phyloP scores from a whole-genome alignment of 208 protist genomes.

The Leishmania tropica region DNA sequence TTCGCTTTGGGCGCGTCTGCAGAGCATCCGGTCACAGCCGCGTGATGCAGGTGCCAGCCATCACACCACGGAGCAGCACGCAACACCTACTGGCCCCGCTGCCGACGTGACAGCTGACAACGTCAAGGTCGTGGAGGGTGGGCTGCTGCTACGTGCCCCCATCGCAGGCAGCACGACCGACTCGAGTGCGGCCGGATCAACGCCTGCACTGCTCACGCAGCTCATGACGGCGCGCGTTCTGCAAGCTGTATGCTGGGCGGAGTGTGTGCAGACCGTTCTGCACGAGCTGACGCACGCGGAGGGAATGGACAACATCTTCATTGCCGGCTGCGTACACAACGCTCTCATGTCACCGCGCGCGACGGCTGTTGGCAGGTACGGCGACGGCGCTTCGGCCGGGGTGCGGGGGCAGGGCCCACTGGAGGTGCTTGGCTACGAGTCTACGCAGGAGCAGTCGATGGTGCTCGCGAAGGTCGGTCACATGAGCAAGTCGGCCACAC shows the following conservation, averaged over 20 bases:
- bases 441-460: constrained; percentile 29
- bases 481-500: constrained; percentile 9
- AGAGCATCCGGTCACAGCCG: constrained; percentile 4
- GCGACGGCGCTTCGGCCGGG: background rate
- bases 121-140: constrained; percentile 5
- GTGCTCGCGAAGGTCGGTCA: constrained; percentile 25
- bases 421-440: constrained; percentile 38
- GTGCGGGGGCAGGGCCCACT: constrained; percentile 19
- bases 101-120: background rate
- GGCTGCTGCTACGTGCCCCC: background rate
- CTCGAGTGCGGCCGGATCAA: background rate
- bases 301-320: constrained; percentile 23
- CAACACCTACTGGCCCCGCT: background rate
- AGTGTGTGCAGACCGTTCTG: constrained; percentile 34
- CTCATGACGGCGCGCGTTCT: constrained; percentile 30
- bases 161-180: background rate
- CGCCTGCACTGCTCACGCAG: constrained; percentile 4
- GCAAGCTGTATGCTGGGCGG: constrained; percentile 33
- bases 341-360: constrained; percentile 14
- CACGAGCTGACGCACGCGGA: constrained; percentile 25
- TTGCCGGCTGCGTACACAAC: constrained; percentile 30
- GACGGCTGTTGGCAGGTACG: background rate
- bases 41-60: background rate
- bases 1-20: constrained; percentile 32
- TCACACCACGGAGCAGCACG: background rate